Evolutionary conservation across 2,329 filamentous ascomycete genomes (phyloP).

Genomic region (Pseudocercospora vitis): DNA sequence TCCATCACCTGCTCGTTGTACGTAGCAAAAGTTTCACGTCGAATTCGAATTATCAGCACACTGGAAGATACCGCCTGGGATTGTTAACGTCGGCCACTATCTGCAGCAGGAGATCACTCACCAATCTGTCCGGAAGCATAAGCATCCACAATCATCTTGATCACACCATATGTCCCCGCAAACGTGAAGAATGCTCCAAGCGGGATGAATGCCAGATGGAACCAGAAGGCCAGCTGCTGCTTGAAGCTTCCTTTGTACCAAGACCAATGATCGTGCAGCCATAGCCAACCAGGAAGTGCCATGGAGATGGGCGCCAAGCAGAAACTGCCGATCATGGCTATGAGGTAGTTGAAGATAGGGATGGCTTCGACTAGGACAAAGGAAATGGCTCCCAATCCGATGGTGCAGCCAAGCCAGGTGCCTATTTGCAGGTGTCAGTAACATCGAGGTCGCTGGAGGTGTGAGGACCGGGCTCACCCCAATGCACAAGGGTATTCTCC

Average conservation of each 20-base stretch:
- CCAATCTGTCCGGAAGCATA: conserved; percentile 51
- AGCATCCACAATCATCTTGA: conserved; percentile 53
- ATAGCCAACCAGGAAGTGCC: conserved; percentile 51
- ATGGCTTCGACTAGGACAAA: conserved; percentile 55
- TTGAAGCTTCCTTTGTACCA: conserved; percentile 41
- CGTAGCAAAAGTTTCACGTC: background rate
- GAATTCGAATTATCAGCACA: conserved; percentile 49
- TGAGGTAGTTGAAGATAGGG: conserved; percentile 55
- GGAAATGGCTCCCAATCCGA: conserved; percentile 44
- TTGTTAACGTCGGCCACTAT: conserved; percentile 4
- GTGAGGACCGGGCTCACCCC: conserved; percentile 34
- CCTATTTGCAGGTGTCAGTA: background rate
- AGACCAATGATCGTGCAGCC: conserved; percentile 51
- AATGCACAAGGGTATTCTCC: conserved; percentile 52
- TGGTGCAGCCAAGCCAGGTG: conserved; percentile 52
- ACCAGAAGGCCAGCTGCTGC: conserved; percentile 41
- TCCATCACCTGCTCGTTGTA: background rate
- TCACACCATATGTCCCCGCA: conserved; percentile 51
- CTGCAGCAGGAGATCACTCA: conserved; percentile 8
- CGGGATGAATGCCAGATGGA: conserved; percentile 44
- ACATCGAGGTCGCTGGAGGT: background rate
- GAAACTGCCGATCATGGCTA: conserved; percentile 51
- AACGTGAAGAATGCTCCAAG: conserved; percentile 50
- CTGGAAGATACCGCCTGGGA: conserved; percentile 43
- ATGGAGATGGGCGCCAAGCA: conserved; percentile 55